Base-by-base conservation (phyloP, 768 basidiomycete genomes). In the Nidularia pulvinata region DNA sequence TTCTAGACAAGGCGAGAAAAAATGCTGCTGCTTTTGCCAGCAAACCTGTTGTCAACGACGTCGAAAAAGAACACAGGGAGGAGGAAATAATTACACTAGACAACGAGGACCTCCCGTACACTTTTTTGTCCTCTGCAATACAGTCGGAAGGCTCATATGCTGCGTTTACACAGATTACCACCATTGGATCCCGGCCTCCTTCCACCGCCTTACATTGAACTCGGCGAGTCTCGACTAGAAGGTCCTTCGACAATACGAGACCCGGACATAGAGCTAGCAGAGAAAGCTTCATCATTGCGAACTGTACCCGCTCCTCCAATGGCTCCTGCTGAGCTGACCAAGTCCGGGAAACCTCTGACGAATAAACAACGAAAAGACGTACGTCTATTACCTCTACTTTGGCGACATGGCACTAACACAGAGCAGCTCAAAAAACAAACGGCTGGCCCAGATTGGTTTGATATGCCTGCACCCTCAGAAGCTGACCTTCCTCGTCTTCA, bases 361-460 rank as follows among this genome's bases (percentile, higher is more conserved):
- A 91, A 84, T 64, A 88, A 78, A 58, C 77, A 91, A 66, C 80
- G 76, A 68, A 91, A 86, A 69, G 85, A 95, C 19, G 19, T 19
- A 19, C 19, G 19, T 19, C 19, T 19, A 19, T 19, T 19, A 19
- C 19, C 19, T 19, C 19, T 19, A 19, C 19, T 19, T 19, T 19
- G 19, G 19, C 19, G 19, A 19, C 19, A 19, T 19, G 19, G 19
- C 19, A 19, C 19, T 19, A 19, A 19, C 19, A 19, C 19, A 19
- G 19, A 19, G 19, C 19, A 19, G 93, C 63, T 87, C 45, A 86
- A 81, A 64, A 80, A 79, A 32, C 78, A 80, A 60, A 94, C 91
- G 1, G 82, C 92, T 4, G 93, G 93, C 0, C 79, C 84, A 45
- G 80, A 81, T 52, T 96, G 93, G 93, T 95, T 93, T 65, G 90